These are phyloP conservation scores for Tilletia caries DNA, from an alignment of 1,284 basidiomycete genomes.

Conservation along the genomic window DNA sequence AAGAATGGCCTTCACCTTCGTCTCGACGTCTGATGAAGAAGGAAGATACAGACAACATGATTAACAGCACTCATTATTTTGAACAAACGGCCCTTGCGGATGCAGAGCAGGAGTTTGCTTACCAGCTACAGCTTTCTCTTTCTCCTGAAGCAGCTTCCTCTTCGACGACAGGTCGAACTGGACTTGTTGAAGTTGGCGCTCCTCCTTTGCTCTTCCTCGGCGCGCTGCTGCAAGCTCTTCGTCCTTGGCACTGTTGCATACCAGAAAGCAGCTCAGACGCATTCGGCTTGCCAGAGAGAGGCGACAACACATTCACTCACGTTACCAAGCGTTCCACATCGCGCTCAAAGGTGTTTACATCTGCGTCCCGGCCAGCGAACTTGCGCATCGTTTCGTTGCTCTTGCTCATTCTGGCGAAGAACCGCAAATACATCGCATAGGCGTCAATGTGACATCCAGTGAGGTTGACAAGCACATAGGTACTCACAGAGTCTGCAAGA, in stretches of 20 bases:
- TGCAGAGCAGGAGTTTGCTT: too few relatives aligned
- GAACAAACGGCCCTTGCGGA: too few relatives aligned
- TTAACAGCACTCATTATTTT: too few relatives aligned
- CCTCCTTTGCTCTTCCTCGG: slow-evolving; percentile 27
- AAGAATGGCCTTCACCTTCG: not conserved
- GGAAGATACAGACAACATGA: too few relatives aligned
- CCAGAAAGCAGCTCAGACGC: too few relatives aligned
- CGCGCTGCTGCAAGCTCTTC: slow-evolving; percentile 22
- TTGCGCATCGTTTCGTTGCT: slow-evolving; percentile 21
- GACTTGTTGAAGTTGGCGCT: slow-evolving; percentile 31
- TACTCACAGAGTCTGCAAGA: slow-evolving; percentile 64
- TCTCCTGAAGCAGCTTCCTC: slow-evolving; percentile 61
- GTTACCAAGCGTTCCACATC: not conserved
- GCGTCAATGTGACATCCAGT: slow-evolving; percentile 64
- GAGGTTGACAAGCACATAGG: slow-evolving; percentile 60
- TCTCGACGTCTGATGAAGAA: not conserved
- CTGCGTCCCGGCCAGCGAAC: slow-evolving; percentile 14
- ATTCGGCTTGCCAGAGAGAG: not conserved
- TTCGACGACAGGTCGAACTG: slow-evolving; percentile 38
- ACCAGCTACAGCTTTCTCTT: slow-evolving; percentile 52
- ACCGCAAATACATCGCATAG: slow-evolving; percentile 57
- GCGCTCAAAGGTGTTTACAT: not conserved
- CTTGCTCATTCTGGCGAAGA: slow-evolving; percentile 1
- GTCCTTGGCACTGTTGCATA: slow-evolving; percentile 39
- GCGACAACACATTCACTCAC: not conserved